Base-by-base conservation (phyloP, 2,329 filamentous ascomycete species). In the Colletotrichum musae region DNA sequence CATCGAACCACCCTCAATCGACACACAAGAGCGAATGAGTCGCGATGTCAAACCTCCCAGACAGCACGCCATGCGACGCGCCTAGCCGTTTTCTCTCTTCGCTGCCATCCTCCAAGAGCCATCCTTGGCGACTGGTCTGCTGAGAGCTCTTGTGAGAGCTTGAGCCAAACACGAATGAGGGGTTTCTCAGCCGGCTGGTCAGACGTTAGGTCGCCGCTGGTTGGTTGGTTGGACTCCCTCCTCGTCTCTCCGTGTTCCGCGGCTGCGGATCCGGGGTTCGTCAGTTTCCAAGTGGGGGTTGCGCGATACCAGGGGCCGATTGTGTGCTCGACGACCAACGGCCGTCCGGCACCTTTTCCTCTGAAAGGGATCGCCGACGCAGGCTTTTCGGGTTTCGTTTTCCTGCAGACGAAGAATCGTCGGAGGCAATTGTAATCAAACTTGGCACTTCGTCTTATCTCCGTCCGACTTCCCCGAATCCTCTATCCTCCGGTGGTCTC, bases 261-360 rank as follows among this genome's bases (percentile, higher is more conserved):
- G 54, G 32, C 15, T n/a, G 50, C 61, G 54, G 66, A 65, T 69
- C 61, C 54, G 66, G 54, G 64, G 66, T 39, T 50, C 28, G 54
- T 13, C 39, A 12, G 10, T 12, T 50, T 50, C 32, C 24, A 18
- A 47, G 66, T 66, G 62, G 62, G 54, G 61, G 50, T 69, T 69
- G 36, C 66, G 66, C 62, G 56, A 69, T 69, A 66, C 66, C 57
- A 69, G 62, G 66, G 51, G 15, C 36, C 56, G 62, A 69, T 69
- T 69, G 66, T 69, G 66, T 69, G 66, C 66, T 69, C 18, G 43
- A 51, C 50, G 45, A 69, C 62, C 50, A 60, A 52, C 56, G 45
- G 32, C 32, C 54, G 43, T 24, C 50, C 62, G 39, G 50, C 15
- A 28, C 28, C 51, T 16, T 6, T 28, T 66, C 52, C 56, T 36